Conservation (phyloP, 371 early-diverging fungal genomes). For the Mortierella sp. region DNA sequence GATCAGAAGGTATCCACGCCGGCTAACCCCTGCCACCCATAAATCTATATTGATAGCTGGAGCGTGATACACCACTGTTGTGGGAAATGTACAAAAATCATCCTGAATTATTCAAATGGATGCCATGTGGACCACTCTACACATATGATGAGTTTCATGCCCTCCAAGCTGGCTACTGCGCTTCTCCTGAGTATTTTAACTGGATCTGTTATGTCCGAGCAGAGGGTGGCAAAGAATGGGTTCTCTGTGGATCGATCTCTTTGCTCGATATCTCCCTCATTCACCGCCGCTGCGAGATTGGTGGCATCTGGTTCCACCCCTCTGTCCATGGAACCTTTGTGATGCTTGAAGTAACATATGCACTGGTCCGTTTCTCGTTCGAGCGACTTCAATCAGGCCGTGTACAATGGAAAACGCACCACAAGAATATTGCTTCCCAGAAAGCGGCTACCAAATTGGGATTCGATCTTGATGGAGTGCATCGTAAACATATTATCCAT, state of each 20-base stretch:
- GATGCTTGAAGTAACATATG: slow-evolving; percentile 43
- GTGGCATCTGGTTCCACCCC: slow-evolving; percentile 46
- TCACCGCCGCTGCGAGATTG: slow-evolving; percentile 33
- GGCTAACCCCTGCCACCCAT: no score
- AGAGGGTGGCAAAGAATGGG: slow-evolving; percentile 19
- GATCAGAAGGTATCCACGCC: no score
- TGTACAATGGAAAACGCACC: slow-evolving; percentile 59
- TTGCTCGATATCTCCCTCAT: slow-evolving; percentile 34
- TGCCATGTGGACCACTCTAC: slow-evolving; percentile 27
- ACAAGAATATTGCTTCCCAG: slow-evolving; percentile 60
- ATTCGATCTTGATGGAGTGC: slow-evolving; percentile 59
- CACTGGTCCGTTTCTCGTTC: slow-evolving; percentile 39
- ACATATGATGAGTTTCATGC: slow-evolving; percentile 29
- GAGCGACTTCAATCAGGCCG: slow-evolving; percentile 42
- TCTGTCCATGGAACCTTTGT: slow-evolving; percentile 45
- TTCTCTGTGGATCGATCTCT: slow-evolving; percentile 43
- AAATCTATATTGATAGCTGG: slow-evolving; percentile 14
- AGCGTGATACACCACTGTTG: slow-evolving; percentile 33
- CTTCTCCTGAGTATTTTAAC: slow-evolving; percentile 7
- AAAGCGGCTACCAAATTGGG: slow-evolving; percentile 61
- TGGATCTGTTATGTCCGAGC: slow-evolving; percentile 39
- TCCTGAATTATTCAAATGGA: slow-evolving; percentile 22
- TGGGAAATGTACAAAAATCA: slow-evolving; percentile 47
- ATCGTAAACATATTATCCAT: slow-evolving; percentile 59
- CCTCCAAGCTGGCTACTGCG: slow-evolving; percentile 12